These are phyloP conservation scores for Umbelopsis sp. DNA, from an alignment of 371 early-diverging fungal species.

Conservation along the genomic window DNA sequence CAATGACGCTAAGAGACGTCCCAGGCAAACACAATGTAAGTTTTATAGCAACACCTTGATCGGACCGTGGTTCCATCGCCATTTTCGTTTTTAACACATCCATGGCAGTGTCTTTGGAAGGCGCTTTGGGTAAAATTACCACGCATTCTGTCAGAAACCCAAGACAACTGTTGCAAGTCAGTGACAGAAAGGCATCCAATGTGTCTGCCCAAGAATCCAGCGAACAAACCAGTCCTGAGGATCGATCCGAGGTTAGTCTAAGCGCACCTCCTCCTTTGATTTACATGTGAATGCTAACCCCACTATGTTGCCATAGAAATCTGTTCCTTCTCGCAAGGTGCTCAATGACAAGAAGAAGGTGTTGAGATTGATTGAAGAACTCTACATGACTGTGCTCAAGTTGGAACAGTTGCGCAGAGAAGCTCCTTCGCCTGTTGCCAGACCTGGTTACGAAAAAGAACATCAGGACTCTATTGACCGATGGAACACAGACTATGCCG, in stretches of 20 bases:
- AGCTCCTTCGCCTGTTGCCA: constrained; percentile 54
- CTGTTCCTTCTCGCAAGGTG: constrained; percentile 5
- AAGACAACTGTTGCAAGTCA: constrained; percentile 83
- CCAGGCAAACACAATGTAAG: constrained; percentile 72
- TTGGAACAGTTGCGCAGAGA: constrained; percentile 83
- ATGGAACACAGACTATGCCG: constrained; percentile 60
- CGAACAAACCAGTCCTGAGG: not conserved
- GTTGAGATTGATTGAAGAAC: constrained; percentile 76
- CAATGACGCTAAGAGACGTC: constrained; percentile 85
- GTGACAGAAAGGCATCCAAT: constrained; percentile 25
- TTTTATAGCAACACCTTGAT: not conserved
- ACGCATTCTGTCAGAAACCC: constrained; percentile 88
- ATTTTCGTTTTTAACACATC: not conserved
- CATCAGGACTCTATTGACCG: constrained; percentile 57
- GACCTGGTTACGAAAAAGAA: constrained; percentile 52
- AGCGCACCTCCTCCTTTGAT: not conserved
- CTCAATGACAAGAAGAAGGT: constrained; percentile 60
- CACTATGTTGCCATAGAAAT: not conserved
- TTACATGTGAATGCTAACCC: not conserved
- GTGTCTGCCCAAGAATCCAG: constrained; percentile 21
- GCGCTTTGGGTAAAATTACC: constrained; percentile 94
- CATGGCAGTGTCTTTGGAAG: constrained; percentile 78
- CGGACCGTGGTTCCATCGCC: no score
- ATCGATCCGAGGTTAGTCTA: not conserved
- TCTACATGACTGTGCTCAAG: constrained; percentile 75